Percentiles rank a stretch among this genome's conserved stretches.
Evolutionary conservation across 2,329 filamentous ascomycete genomes (phyloP).

Genomic region (Boeremia exigua): DNA sequence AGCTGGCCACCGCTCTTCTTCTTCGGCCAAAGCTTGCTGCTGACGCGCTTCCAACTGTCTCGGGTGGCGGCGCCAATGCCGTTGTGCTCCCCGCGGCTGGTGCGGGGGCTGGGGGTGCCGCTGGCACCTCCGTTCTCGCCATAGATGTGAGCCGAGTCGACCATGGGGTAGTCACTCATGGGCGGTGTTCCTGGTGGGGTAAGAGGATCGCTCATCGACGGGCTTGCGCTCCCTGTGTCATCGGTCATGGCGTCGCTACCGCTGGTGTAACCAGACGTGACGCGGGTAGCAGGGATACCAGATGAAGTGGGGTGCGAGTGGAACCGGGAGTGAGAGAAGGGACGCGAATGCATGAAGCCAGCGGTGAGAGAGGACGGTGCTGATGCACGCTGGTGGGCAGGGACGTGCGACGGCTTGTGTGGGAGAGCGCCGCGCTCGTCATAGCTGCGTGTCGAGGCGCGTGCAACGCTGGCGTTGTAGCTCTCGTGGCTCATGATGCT

Average conservation of each 20-base stretch:
- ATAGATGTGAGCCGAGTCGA: slow-evolving; percentile 45
- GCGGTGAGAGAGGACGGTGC: slow-evolving; percentile 49
- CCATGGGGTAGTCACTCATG: slow-evolving; percentile 60
- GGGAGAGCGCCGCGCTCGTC: slow-evolving; percentile 47
- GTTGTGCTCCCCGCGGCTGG: slow-evolving; percentile 47
- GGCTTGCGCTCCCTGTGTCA: slow-evolving; percentile 64
- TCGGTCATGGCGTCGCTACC: slow-evolving; percentile 60
- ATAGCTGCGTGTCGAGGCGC: slow-evolving; percentile 49
- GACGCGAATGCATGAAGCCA: slow-evolving; percentile 45
- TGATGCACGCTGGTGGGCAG: slow-evolving; percentile 46
- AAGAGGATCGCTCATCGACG: slow-evolving; percentile 65
- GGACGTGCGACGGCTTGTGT: slow-evolving; percentile 39
- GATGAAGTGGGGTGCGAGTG: slow-evolving; percentile 46
- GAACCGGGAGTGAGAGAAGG: slow-evolving; percentile 46
- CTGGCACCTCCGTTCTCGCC: slow-evolving; percentile 42
- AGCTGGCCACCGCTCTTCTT: slow-evolving; percentile 47
- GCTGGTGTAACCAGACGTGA: slow-evolving; percentile 50
- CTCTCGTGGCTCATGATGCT: slow-evolving; percentile 50
- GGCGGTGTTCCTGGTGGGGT: slow-evolving; percentile 81
- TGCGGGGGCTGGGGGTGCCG: slow-evolving; percentile 47
- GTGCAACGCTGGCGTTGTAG: slow-evolving; percentile 47
- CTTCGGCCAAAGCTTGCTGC: slow-evolving; percentile 50
- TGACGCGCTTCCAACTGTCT: slow-evolving; percentile 50
- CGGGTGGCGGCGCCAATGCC: slow-evolving; percentile 45
- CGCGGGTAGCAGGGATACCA: slow-evolving; percentile 35